Evolutionary conservation across 192 early-diverging fungal species (phyloP).

Genomic region (Physocladia obscura): DNA sequence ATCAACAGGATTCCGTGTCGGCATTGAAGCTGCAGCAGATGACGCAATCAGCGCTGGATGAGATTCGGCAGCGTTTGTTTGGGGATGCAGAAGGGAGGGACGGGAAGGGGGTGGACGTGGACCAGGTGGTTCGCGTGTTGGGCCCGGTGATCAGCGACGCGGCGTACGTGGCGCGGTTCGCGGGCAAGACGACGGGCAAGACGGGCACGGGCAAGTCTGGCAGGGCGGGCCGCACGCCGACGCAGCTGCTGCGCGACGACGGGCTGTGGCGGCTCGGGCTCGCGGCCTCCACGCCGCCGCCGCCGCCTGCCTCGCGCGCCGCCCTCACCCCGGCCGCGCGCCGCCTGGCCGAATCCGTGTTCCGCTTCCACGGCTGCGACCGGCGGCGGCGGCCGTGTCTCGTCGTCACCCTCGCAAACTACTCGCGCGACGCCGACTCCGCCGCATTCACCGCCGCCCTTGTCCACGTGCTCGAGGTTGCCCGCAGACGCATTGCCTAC

Average conservation of each 20-base stretch:
- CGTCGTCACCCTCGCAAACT: constrained; percentile 32
- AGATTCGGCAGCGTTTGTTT: too few species aligned
- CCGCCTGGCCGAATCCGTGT: constrained; percentile 33
- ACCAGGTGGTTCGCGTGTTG: background rate
- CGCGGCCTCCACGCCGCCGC: background rate
- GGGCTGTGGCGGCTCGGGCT: background rate
- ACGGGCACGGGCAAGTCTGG: background rate
- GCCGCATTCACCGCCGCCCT: constrained; percentile 21
- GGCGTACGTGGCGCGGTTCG: background rate
- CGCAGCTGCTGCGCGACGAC: background rate
- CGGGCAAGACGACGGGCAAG: background rate
- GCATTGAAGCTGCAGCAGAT: too few species aligned
- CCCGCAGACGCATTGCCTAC: constrained; percentile 19
- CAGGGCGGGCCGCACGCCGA: background rate
- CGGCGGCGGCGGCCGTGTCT: constrained; percentile 34
- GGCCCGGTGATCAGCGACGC: background rate
- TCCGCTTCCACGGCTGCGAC: constrained; percentile 42
- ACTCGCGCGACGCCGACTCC: constrained; percentile 11
- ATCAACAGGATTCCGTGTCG: too few species aligned
- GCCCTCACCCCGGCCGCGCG: background rate
- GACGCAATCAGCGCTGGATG: too few species aligned
- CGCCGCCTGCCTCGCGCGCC: background rate
- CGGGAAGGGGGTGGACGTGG: background rate
- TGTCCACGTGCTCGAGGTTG: constrained; percentile 26
- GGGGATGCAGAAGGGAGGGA: too few species aligned